Evolutionary conservation across 2,329 filamentous ascomycete species (phyloP).

Genomic region (Colletotrichum orbiculare): DNA sequence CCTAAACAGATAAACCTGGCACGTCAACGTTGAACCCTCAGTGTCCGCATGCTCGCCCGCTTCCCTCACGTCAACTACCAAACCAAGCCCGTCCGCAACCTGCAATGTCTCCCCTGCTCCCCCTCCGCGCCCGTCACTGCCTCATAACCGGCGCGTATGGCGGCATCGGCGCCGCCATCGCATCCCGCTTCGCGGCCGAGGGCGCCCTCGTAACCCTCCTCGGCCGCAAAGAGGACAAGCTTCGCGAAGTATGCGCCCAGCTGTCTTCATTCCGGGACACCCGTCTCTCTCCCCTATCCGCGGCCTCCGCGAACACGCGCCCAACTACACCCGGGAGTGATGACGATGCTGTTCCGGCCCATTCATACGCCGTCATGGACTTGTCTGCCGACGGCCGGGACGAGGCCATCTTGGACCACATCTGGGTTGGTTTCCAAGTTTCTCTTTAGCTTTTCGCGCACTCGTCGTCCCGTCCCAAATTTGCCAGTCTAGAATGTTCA

Average conservation of each 20-base stretch:
- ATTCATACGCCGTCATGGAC: constrained; percentile 37
- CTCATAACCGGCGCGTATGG: constrained; percentile 78
- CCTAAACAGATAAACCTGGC: too few relatives aligned
- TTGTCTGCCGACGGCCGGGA: constrained; percentile 31
- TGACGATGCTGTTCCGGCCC: background rate
- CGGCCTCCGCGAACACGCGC: constrained; percentile 15
- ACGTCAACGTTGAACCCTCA: too few relatives aligned
- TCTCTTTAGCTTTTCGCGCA: background rate
- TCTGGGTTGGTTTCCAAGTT: constrained; percentile 30
- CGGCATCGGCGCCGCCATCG: constrained; percentile 77
- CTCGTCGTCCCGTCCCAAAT: too few relatives aligned
- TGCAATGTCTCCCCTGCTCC: constrained; percentile 26
- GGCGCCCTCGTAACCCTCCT: constrained; percentile 72
- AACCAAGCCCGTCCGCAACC: background rate
- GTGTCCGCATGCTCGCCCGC: too few relatives aligned
- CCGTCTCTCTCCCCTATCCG: constrained; percentile 38
- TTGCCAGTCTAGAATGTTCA: background rate
- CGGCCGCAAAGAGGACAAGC: constrained; percentile 63
- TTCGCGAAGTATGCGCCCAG: constrained; percentile 53
- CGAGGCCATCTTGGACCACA: constrained; percentile 31
- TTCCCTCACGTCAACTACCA: background rate
- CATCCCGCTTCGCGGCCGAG: constrained; percentile 70
- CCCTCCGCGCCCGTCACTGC: constrained; percentile 58
- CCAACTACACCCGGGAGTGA: background rate
- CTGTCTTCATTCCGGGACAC: constrained; percentile 38